Evolutionary conservation across 2,329 filamentous ascomycete genomes (phyloP), one percentile per base, ranked within the genome.

Genomic region (Rachicladosporium sp.): DNA sequence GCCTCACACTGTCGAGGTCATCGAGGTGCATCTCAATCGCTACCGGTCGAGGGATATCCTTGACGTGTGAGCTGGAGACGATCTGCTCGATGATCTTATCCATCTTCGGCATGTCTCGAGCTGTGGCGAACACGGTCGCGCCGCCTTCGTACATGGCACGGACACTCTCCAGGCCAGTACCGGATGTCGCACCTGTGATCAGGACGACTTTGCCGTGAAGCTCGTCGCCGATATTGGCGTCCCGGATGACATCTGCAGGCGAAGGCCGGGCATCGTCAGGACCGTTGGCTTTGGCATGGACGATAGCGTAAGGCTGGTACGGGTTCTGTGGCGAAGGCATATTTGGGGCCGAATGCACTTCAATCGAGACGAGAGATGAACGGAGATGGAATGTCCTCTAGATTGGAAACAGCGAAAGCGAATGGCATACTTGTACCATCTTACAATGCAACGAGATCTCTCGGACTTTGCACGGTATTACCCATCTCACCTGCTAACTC

Each of bases 101-200:
- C n/a, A 61, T 58, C 46, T 67, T 68, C 3, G 49, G 42, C 1
- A 66, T 42, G 44, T 71, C 54, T 9, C 69, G 60, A 1, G 57
- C 65, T 2, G 66, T 65, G 8, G 62, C 51, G 48, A 60, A 69
- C 33, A 69, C 46, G 11, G 53, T 63, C 6, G 67, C 66, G 9
- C 68, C 68, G 0, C 69, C 65, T 5, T 58, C 47, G 38, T 55
- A 54, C 6, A 73, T 55, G 2, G 68, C 68, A 8, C 59, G 56
- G 2, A 56, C 63, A 2, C 64, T 68, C 42, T 68, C 62, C 27
- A 62, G 44, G 7, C 67, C 67, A 11, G 69, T 55, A 2, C 66
- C 67, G 8, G 61, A 55, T 0, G 63, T 64, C 50, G 48, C 51
- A 10, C 67, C 67, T 0, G 66, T 69, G 32, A 69, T 55, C 10